Evolutionary conservation across 192 early-diverging fungal species (phyloP), one percentile per base, ranked within the genome.

Genomic region (Jimgerdemannia flammicorona): DNA sequence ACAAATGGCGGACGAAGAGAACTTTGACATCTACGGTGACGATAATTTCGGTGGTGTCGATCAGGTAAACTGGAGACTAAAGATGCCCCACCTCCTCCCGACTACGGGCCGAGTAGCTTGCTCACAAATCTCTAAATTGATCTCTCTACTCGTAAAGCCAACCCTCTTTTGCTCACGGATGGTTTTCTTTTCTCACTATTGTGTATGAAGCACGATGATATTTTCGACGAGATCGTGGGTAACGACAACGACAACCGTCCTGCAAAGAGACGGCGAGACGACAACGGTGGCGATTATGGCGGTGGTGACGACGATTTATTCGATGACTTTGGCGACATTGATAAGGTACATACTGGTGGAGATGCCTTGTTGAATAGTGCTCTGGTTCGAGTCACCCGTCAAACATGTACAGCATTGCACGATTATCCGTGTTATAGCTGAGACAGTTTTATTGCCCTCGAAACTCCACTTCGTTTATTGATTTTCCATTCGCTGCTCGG

Each of bases 261-360:
- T 29, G 74, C 80, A 39, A 20, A 70, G 42, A 84, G 79, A 70
- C 77, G 77, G 67, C 49, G 40, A 20, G 75, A 75, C 49, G 73
- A 74, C 19, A 40, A 44, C 44, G 17, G 41, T 17, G 71, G 70
- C 14, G 70, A 69, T 70, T 43, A 70, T 39, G 66, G 65, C 2
- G 64, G 74, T 71, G 79, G 70, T 18, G 81, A 79, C 17, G 81
- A 82, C 43, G 81, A 82, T 68, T 69, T 82, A 69, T 82, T 82
- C 70, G 77, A 75, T 44, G 81, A 82, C 66, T 77, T 82, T 71
- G 78, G 77, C 19, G 81, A 78, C 65, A 75, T 71, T 71, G 81
- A 78, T 44, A 78, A 82, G 77, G 80, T 75, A 74, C 18, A 54
- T 76, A 6, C 66, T 49, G 18, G 7, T 75, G 29, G 29, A 29